Evolutionary conservation across 352 stramenopile genomes (phyloP).

Genomic region (Globisporangium heterothallicum): DNA sequence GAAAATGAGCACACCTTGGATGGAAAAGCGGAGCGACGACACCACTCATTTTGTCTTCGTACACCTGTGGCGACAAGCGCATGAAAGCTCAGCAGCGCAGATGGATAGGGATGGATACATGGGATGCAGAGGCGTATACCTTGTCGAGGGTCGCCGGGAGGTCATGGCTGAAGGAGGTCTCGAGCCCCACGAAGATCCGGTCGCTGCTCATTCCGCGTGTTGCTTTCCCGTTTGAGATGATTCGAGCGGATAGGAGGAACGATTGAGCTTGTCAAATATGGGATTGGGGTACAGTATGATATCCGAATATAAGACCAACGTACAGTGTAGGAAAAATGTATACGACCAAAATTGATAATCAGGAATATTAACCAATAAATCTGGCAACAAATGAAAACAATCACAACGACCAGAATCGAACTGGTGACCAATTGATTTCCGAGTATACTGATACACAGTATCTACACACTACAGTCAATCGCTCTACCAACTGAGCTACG

Average conservation of each 20-base stretch:
- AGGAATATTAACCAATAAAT: neutral
- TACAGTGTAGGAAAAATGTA: neutral
- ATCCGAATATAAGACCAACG: neutral
- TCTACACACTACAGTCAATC: conserved; percentile 14
- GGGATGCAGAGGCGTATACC: conserved; percentile 14
- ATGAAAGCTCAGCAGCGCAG: neutral
- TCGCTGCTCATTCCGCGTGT: conserved; percentile 20
- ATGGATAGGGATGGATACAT: neutral
- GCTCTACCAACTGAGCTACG: conserved; percentile 18
- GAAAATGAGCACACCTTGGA: conserved; percentile 36
- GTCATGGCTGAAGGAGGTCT: conserved; percentile 72
- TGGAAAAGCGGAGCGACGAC: conserved; percentile 81
- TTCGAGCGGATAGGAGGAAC: too few relatives aligned
- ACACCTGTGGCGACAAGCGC: conserved; percentile 30
- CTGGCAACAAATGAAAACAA: neutral
- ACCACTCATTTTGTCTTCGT: conserved; percentile 75
- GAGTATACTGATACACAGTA: conserved; percentile 9
- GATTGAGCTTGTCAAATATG: neutral
- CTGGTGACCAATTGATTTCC: conserved; percentile 14
- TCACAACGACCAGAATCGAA: conserved; percentile 12
- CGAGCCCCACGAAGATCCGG: conserved; percentile 70
- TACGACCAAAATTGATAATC: neutral
- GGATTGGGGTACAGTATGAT: neutral
- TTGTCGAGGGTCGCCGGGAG: conserved; percentile 57
- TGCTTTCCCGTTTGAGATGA: neutral